phyloP scores from a whole-genome alignment of 192 early-diverging fungal species.

The Gonapodya prolifera region DNA sequence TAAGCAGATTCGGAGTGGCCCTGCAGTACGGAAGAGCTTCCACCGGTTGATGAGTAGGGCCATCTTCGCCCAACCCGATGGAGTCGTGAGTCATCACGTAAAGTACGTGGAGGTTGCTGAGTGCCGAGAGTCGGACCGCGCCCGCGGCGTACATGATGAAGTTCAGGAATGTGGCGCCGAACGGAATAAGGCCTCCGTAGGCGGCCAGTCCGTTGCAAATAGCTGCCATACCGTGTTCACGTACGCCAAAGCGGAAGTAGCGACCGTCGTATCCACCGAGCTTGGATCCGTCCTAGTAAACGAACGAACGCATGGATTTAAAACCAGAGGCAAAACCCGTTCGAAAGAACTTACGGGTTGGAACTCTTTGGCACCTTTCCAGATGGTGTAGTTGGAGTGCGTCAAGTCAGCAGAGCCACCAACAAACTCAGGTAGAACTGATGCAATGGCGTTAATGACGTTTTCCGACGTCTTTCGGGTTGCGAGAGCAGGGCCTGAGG shows the following conservation, averaged over 20 bases:
- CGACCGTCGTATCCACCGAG: constrained; percentile 56
- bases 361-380: constrained; percentile 93
- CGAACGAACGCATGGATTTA: background rate
- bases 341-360: constrained; percentile 35
- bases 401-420: constrained; percentile 96
- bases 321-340: background rate
- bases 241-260: constrained; percentile 89
- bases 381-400: constrained; percentile 87
- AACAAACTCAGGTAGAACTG: constrained; percentile 68
- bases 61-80: constrained; percentile 96
- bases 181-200: constrained; percentile 79
- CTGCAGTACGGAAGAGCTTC: constrained; percentile 83
- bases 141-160: constrained; percentile 72
- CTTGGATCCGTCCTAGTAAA: background rate
- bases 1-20: constrained; percentile 77
- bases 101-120: constrained; percentile 78
- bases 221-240: constrained; percentile 97
- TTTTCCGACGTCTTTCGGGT: constrained; percentile 73
- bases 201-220: constrained; percentile 82
- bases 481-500: constrained; percentile 61
- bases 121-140: constrained; percentile 76
- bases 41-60: constrained; percentile 97
- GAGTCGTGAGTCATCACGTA: constrained; percentile 99
- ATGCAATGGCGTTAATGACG: constrained; percentile 70
- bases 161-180: constrained; percentile 47